Evolutionary conservation across 768 basidiomycete species (phyloP).

Genomic region (Tulasnella sp.): DNA sequence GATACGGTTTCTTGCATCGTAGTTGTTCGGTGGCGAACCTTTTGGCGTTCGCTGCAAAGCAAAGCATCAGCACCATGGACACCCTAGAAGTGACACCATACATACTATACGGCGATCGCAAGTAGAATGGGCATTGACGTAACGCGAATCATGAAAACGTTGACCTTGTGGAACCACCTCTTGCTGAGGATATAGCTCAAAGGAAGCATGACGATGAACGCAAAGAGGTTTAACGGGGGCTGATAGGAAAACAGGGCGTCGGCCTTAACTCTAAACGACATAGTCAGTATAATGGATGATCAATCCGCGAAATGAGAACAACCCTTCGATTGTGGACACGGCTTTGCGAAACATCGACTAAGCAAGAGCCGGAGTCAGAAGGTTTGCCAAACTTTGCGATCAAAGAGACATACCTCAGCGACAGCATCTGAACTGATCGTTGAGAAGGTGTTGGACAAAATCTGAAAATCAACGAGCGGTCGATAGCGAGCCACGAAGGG

Average conservation of each 20-base stretch:
- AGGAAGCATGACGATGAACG: constrained; percentile 80
- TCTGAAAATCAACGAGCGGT: constrained; percentile 42
- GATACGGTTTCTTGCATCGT: constrained; percentile 67
- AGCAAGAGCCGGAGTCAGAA: constrained; percentile 10
- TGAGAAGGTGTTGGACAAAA: constrained; percentile 91
- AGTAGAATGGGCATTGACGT: constrained; percentile 83
- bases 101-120: constrained; percentile 59
- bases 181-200: constrained; percentile 77
- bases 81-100: neutral
- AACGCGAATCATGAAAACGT: constrained; percentile 76
- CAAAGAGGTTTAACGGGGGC: constrained; percentile 84
- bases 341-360: constrained; percentile 94
- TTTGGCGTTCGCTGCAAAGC: constrained; percentile 54
- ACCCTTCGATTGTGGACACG: constrained; percentile 92
- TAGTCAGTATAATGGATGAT: constrained; percentile 22
- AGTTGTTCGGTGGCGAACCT: constrained; percentile 55
- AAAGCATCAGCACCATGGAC: neutral
- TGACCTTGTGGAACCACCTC: constrained; percentile 98
- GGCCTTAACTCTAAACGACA: constrained; percentile 59
- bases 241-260: constrained; percentile 92
- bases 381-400: neutral
- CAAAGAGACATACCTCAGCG: constrained; percentile 55
- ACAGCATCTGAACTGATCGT: constrained; percentile 88
- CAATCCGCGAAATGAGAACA: constrained; percentile 26
- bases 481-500: constrained; percentile 22